Base-by-base conservation (phyloP, 139 green algal genomes). In the Coelastrella sp. region DNA sequence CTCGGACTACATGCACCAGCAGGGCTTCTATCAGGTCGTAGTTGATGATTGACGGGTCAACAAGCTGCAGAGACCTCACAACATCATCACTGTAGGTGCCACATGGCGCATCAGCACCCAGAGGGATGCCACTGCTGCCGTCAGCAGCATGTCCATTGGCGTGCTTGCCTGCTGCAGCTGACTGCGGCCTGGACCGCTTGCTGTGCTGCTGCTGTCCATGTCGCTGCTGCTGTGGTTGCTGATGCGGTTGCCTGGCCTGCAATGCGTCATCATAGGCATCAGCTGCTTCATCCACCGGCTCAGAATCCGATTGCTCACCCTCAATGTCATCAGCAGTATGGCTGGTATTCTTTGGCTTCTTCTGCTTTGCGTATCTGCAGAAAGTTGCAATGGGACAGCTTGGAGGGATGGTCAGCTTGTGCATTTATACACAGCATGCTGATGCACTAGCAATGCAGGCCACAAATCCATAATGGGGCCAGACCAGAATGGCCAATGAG, bases 21-120 rank as follows among this genome's bases (percentile, higher is more conserved):
- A 98, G 90, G 19, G 90, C 93, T 89, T 97, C 96, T 13, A 99
- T 93, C 32, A 98, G 80, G 4, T 99, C 97, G 84, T 97, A 98
- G 91, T 99, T 98, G 23, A 99, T 92, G 73, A 92, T 87, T 8
- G 78, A 74, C 4, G 87, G 56, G 56, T 91, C 79, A 23, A 87
- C 66, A 65, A 87, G 5, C 54, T 87, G 65, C 17, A 87, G 47
- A 7, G 64, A 82, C 3, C 56, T 14, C 65, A 83, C 14, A 7
- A 88, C 87, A 8, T 90, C 86, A 11, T 17, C 6, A 57, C 60
- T 90, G 86, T 90, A 90, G 4, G 22, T 11, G 23, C 85, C 73
- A 47, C 14, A n/a, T 10, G 65, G 65, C 4, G 64, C 83, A 79
- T 78, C 85, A 17, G 85, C 71, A 75, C 80, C 80, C 59, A 76